Percentiles rank a stretch among this genome's conserved stretches.
Evolutionary conservation across 2,329 filamentous ascomycete species (phyloP).

Genomic region (Penicillium sclerotiorum): DNA sequence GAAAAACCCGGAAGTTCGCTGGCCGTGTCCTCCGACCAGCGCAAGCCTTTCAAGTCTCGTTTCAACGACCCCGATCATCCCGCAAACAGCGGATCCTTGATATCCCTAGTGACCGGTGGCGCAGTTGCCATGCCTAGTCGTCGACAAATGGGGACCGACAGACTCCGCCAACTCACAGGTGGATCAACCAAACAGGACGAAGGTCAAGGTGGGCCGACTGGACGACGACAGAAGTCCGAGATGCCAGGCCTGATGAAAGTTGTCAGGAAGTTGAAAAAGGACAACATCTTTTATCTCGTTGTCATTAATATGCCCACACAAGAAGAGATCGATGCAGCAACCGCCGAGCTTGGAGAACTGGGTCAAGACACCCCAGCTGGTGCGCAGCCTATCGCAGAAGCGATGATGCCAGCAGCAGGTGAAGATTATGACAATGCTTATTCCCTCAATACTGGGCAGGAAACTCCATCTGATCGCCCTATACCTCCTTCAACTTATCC

Average conservation of each 20-base stretch:
- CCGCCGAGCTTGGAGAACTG: background rate
- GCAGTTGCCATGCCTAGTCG: background rate
- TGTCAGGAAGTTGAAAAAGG: background rate
- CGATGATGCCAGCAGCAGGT: background rate
- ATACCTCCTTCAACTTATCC: too few relatives aligned
- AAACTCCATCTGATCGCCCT: too few relatives aligned
- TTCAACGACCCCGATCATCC: constrained; percentile 14
- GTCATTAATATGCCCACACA: background rate
- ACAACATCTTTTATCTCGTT: background rate
- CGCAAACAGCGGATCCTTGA: constrained; percentile 12
- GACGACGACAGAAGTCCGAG: background rate
- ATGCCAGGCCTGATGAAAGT: background rate
- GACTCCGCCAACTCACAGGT: background rate
- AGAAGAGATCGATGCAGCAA: background rate
- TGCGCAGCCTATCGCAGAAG: background rate
- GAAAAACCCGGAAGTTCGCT: constrained; percentile 12
- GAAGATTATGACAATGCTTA: too few relatives aligned
- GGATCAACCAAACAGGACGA: background rate
- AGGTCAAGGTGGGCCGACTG: background rate
- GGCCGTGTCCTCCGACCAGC: background rate
- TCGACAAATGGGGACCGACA: background rate
- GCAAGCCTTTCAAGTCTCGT: constrained; percentile 10
- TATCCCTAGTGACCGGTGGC: constrained; percentile 15
- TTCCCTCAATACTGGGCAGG: too few relatives aligned
- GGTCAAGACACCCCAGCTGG: background rate